Evolutionary conservation across 305 asterid genomes (phyloP), one percentile per base, ranked within the genome.

Genomic region (Fraxinus latifolia): DNA sequence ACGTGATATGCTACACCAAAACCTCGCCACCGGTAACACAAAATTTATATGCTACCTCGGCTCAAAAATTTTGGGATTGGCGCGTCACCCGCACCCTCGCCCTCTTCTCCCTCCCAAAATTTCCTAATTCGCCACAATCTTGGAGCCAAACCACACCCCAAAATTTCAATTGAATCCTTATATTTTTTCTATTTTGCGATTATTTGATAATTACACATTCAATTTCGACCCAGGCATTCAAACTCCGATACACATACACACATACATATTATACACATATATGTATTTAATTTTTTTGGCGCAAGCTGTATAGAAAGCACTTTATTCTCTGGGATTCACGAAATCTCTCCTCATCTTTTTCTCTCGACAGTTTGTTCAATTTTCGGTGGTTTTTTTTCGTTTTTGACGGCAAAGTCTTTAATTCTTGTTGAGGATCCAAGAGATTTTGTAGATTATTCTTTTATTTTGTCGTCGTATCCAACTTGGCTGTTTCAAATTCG

Each of bases 111-210:
- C 90, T 82, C 90, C 72, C 82, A 78, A 73, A 65, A 74, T 83
- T 86, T 84, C 87, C 80, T 82, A 83, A 82, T 84, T 88, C 83
- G 79, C 92, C 72, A 87, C 92, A 84, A 83, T 84, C 89, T 88
- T 85, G 95, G 95, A 87, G 91, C 93, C 94, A 89, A 90, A 91
- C 82, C 82, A 80, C 81, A 27, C 81, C 81, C 82, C 58, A 79
- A 83, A 83, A 58, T 83, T 83, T 80, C 85, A 86, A 72, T 85
- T 79, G 23, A 82, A 85, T 79, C 39, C 53, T 58, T 4, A 11
- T 25, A 3, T 27, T 58, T 53, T 53, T n/a, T 12, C 81, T 29
- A 31, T 36, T 15, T n/a, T 27, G 47, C 37, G 60, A 36, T 37
- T 42, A 53, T 53, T 53, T 53, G 36, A 79, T 81, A 74, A 60